Percentiles rank a stretch among this genome's conserved stretches.
Evolutionary conservation across 495 filamentous ascomycete species (phyloP).

Genomic region (Penicillium alfredii): DNA sequence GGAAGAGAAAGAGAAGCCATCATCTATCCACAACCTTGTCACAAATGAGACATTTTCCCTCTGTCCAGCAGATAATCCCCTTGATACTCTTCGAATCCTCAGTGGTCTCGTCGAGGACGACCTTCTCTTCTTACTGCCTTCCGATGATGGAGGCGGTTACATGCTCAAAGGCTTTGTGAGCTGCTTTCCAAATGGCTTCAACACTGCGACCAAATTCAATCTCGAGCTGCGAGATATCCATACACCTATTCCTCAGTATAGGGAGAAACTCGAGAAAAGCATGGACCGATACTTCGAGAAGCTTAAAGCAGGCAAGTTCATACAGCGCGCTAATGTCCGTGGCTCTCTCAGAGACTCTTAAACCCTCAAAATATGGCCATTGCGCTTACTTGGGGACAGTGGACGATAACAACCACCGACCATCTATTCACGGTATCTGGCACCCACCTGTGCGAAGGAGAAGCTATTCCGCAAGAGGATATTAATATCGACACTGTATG

Average conservation of each 20-base stretch:
- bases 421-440: constrained; percentile 10
- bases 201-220: constrained; percentile 54
- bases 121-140: constrained; percentile 59
- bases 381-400: constrained; percentile 29
- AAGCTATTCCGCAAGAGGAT: constrained; percentile 6
- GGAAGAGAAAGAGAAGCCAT: background rate
- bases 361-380: constrained; percentile 8
- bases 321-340: constrained; percentile 47
- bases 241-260: constrained; percentile 57
- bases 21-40: constrained; percentile 1
- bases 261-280: constrained; percentile 57
- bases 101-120: constrained; percentile 63
- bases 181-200: constrained; percentile 66
- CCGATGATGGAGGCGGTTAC: constrained; percentile 34
- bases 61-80: background rate
- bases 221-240: constrained; percentile 62
- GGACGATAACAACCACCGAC: constrained; percentile 9
- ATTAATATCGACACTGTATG: constrained; percentile 8
- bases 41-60: constrained; percentile 8
- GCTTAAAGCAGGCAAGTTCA: constrained; percentile 24
- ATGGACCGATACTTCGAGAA: constrained; percentile 67
- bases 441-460: constrained; percentile 18
- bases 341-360: constrained; percentile 44
- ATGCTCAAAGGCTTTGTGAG: constrained; percentile 57
- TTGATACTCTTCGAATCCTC: constrained; percentile 40